phyloP scores from a whole-genome alignment of 768 basidiomycete species.

The Phanerochaete sordida region DNA sequence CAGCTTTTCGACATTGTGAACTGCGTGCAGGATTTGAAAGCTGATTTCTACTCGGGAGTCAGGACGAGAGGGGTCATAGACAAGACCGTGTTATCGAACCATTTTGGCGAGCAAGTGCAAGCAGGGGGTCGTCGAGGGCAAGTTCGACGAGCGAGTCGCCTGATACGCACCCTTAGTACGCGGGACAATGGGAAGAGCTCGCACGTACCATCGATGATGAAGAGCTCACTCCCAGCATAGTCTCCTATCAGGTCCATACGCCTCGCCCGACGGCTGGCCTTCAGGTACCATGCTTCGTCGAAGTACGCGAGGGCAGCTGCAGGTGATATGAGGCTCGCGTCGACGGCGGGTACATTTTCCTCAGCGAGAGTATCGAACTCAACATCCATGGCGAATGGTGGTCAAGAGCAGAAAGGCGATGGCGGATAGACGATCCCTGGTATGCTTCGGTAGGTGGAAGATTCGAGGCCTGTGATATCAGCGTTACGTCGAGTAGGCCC shows the following conservation, averaged over 20 bases:
- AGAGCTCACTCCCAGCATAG: constrained; percentile 64
- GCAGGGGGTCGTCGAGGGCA: constrained; percentile 57
- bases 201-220: constrained; percentile 57
- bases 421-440: too few relatives aligned
- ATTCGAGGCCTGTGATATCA: background rate
- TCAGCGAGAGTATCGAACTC: background rate
- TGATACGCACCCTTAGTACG: constrained; percentile 18
- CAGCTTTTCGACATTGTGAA: constrained; percentile 48
- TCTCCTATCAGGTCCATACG: constrained; percentile 75
- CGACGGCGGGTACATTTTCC: background rate
- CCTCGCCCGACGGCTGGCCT: constrained; percentile 33
- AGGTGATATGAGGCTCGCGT: background rate
- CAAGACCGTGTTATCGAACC: too few relatives aligned
- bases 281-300: constrained; percentile 38
- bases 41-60: constrained; percentile 35
- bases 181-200: background rate
- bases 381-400: background rate
- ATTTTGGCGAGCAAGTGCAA: constrained; percentile 47
- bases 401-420: too few relatives aligned
- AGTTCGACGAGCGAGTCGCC: constrained; percentile 60
- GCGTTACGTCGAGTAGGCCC: background rate
- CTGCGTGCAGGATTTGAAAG: constrained; percentile 64
- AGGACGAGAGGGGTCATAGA: background rate
- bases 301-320: constrained; percentile 17
- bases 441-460: background rate